Base-by-base conservation (phyloP, 305 asterid species). In the Fraxinus xanthoxyloides region DNA sequence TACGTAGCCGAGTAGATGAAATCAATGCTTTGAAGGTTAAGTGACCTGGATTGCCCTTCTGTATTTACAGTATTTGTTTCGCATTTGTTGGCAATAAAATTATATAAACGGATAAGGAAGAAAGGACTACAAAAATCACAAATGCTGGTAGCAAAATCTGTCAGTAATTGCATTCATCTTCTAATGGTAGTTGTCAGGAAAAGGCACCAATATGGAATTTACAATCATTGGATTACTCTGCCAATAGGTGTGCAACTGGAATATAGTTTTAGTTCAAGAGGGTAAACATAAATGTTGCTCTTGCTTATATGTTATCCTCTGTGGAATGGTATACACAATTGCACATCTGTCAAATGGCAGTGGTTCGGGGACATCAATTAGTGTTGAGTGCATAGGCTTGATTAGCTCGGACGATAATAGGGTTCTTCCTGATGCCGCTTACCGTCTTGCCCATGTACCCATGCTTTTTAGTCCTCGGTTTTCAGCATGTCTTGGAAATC, bases 21-120 rank as follows among this genome's bases (percentile, higher is more conserved):
- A 92, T 96, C 84, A 89, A 88, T 81, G 59, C 91, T 43, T 86
- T 96, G 86, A 96, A 94, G 98, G 99, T 93, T 70, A 79, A 81
- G 80, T 85, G 54, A 32, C 28, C 26, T 72, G 51, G 67, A 82
- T 78, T 67, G 56, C 35, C 56, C 72, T 13, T 65, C 77, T 70
- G 70, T 69, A 78, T 17, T 31, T 46, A 69, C 81, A 32, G 38
- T 82, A 69, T 61, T 56, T 26, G 10, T 70, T 31, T 31, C 7
- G 2, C 12, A 30, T 23, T 65, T 46, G 35, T 65, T 12, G 73
- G 73, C 73, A 3, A 65, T 26, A 26, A 65, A 65, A 24, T 65
- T 65, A 31, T 17, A 5, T 7, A 70, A 70, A 30, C 5, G 13
- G 75, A 31, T 2, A 15, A 7, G 75, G 43, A 30, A 70, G 43